A percentile compares a stretch with the other conserved stretches of the same genome.
Conservation (phyloP, 106 monocot genomes). For the Alisma plantagoaquatica region DNA sequence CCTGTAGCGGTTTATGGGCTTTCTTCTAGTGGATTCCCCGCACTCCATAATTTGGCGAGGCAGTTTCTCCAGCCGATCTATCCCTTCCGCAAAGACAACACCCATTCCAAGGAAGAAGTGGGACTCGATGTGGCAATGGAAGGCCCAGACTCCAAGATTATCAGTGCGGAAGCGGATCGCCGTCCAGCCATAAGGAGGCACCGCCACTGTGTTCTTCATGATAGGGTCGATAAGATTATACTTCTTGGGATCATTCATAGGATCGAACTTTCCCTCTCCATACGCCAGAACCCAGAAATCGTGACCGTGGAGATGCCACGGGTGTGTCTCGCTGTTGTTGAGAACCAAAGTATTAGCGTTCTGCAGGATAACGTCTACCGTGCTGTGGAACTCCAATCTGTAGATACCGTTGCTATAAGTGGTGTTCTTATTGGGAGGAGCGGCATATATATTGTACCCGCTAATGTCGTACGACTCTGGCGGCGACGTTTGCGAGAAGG, state of each 20-base stretch:
- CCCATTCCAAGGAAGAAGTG: conserved; percentile 97
- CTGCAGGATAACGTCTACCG: conserved; percentile 78
- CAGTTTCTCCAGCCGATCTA: too few species aligned
- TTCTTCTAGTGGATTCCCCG: too few species aligned
- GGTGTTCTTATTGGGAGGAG: conserved; percentile 23
- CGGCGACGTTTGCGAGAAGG: conserved; percentile 34
- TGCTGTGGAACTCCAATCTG: conserved; percentile 43
- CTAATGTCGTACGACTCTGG: conserved; percentile 53
- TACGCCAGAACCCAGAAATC: conserved; percentile 95
- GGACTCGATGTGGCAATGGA: conserved; percentile 88
- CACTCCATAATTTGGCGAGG: too few species aligned
- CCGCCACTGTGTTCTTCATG: conserved; percentile 76
- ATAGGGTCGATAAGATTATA: conserved; percentile 78
- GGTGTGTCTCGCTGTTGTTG: conserved; percentile 91
- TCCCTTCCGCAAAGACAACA: conserved; percentile 68
- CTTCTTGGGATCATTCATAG: conserved; percentile 15
- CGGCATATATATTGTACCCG: conserved; percentile 24
- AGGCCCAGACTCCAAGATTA: conserved; percentile 85
- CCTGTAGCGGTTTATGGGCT: too few species aligned
- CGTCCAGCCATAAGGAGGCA: conserved; percentile 82
- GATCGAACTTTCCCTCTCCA: conserved; percentile 66
- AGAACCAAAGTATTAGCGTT: conserved; percentile 62
- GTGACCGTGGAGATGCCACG: conserved; percentile 98
- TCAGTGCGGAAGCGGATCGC: conserved; percentile 63
- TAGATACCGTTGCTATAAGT: conserved; percentile 35